These are phyloP conservation scores for Cyberlindnera xishuangbannaensis DNA, from an alignment of 805 yeast genomes.

Conservation along the genomic window DNA sequence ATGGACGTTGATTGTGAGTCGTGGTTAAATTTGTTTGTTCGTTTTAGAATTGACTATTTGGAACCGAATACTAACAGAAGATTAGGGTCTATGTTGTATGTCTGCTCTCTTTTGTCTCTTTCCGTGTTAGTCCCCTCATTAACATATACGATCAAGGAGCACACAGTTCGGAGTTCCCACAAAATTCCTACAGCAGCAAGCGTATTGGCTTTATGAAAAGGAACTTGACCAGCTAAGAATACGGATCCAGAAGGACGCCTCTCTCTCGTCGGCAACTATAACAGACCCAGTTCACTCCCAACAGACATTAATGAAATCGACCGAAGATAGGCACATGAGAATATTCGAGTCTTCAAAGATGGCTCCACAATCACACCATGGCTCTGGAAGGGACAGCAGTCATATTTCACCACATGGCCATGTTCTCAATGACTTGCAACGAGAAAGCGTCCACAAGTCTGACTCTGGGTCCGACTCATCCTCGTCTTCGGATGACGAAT, in stretches of 20 bases:
- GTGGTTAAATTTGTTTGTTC: not conserved
- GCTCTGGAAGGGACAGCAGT: too few species aligned
- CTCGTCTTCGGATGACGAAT: not conserved
- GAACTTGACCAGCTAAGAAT: constrained; percentile 23
- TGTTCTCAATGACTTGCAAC: not conserved
- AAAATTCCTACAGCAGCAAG: constrained; percentile 24
- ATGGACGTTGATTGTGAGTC: constrained; percentile 22
- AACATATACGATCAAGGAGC: constrained; percentile 1
- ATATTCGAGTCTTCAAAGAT: not conserved
- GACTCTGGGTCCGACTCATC: constrained; percentile 4
- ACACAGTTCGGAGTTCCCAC: constrained; percentile 20
- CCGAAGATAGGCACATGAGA: not conserved
- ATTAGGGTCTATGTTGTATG: too few species aligned
- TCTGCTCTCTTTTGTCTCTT: too few species aligned
- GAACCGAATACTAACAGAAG: not conserved
- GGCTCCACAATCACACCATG: not conserved
- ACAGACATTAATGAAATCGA: too few species aligned
- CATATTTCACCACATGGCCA: too few species aligned
- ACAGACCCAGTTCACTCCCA: constrained; percentile 4
- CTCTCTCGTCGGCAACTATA: constrained; percentile 12
- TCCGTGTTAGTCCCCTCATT: not conserved
- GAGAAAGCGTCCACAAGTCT: constrained; percentile 1
- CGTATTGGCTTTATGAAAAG: constrained; percentile 25
- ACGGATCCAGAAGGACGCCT: constrained; percentile 17
- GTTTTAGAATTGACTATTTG: too few species aligned